Evolutionary conservation across 371 early-diverging fungal species (phyloP), one percentile per base, ranked within the genome.

Genomic region (Apophysomyces elegans): DNA sequence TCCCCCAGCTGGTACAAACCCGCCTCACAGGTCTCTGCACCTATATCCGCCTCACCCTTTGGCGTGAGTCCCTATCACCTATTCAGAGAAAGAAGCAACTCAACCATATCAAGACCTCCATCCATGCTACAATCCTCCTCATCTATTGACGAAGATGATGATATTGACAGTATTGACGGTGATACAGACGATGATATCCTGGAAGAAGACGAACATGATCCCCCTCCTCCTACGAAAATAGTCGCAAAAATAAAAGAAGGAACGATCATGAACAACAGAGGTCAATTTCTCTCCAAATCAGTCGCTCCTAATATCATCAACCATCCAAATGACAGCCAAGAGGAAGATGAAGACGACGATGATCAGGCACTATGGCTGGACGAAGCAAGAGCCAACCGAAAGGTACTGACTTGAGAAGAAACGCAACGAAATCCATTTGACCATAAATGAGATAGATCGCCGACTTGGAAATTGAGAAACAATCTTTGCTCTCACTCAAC

Each of bases 391-490:
- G 67, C 72, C 32, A 74, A 72, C 44, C 65, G 77, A 43, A 77
- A 74, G 64, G 73, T 69, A 65, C 59, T 26, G 32, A 37, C 21
- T 16, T 21, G 26, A 54, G 50, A 59, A 61, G 59, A 18, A 62
- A 4, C 14, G 16, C 14, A 43, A 36, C 58, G 45, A 43, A 37
- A 35, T 21, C 54, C 54, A 41, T 54, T 57, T 56, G 37, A 26
- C 39, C 56, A 56, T 56, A 9, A n/a, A 18, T 12, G 13, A 56
- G 37, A 5, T 67, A 84, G 77, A 80, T 84, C 74, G 78, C 72
- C 57, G 84, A 84, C 72, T 72, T 84, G 26, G 81, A 84, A 65
- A 80, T 84, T 54, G 79, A 79, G 54, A 84, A 84, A 39, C 62
- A 70, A 32, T 80, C 81, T 13, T 67, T 84, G 16, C 58, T 84